A percentile compares a stretch with the other conserved stretches of the same genome.
Evolutionary conservation across 352 stramenopile genomes (phyloP).

Genomic region (Phytophthora pisi): DNA sequence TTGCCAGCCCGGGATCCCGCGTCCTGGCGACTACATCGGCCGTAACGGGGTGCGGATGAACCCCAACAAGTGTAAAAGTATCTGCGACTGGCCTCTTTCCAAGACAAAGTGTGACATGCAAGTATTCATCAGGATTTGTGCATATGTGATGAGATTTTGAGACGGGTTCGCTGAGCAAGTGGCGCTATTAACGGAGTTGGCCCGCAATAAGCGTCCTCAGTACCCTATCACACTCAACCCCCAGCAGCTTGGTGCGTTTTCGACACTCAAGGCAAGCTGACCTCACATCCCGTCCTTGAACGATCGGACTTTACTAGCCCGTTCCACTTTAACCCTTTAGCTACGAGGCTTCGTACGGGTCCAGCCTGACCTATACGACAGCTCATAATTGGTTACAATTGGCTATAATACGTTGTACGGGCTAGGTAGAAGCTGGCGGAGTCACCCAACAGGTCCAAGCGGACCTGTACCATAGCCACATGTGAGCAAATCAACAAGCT

Average conservation of each 20-base stretch:
- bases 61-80: neutral
- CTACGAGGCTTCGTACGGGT: neutral
- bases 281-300: neutral
- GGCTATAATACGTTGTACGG: neutral
- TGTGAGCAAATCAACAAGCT: neutral
- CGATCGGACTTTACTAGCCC: conserved; percentile 2
- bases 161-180: neutral
- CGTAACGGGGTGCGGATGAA: neutral
- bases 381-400: neutral
- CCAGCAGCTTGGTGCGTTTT: neutral
- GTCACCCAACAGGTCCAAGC: neutral
- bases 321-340: conserved; percentile 4
- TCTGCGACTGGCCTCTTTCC: neutral
- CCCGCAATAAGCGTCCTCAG: neutral
- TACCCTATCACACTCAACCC: neutral
- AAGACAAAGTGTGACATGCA: neutral
- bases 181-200: neutral
- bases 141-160: neutral
- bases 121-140: neutral
- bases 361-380: neutral
- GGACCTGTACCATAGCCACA: neutral
- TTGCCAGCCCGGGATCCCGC: neutral
- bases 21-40: neutral
- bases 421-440: neutral
- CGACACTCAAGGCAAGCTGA: neutral